These are phyloP conservation scores for Aspergillus viridinutans DNA, from an alignment of 2,329 filamentous ascomycete species.

Conservation along the genomic window DNA sequence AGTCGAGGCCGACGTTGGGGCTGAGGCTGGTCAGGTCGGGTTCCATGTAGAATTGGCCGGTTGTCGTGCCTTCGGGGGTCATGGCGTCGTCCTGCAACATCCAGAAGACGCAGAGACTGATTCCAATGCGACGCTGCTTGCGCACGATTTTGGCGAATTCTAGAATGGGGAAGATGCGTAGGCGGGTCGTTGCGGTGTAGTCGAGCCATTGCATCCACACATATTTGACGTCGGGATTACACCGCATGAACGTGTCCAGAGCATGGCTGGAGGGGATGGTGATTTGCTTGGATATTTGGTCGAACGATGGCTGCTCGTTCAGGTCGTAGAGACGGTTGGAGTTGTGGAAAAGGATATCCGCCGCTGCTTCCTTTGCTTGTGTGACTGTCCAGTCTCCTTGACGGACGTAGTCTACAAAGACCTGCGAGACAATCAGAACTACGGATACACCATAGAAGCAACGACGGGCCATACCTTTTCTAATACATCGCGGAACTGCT, in stretches of 20 bases:
- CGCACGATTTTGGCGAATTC: slow-evolving; percentile 49
- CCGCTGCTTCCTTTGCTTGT: slow-evolving; percentile 61
- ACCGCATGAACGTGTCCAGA: slow-evolving; percentile 47
- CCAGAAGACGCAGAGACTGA: slow-evolving; percentile 62
- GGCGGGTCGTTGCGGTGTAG: slow-evolving; percentile 65
- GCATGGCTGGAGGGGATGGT: slow-evolving; percentile 13
- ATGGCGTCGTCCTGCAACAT: slow-evolving; percentile 64
- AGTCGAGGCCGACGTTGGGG: slow-evolving; percentile 52
- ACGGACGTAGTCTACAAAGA: slow-evolving; percentile 64
- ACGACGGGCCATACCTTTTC: slow-evolving; percentile 51
- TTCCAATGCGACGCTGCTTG: slow-evolving; percentile 50
- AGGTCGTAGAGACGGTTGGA: slow-evolving; percentile 71
- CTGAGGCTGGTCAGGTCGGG: slow-evolving; percentile 63
- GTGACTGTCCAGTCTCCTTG: slow-evolving; percentile 56
- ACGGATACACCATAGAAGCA: background rate
- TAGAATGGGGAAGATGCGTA: slow-evolving; percentile 63
- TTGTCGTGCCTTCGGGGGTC: slow-evolving; percentile 50
- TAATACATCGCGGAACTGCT: slow-evolving; percentile 67
- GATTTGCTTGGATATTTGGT: slow-evolving; percentile 2
- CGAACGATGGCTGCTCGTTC: slow-evolving; percentile 31
- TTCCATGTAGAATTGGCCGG: slow-evolving; percentile 63
- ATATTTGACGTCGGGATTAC: slow-evolving; percentile 56
- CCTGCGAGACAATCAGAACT: slow-evolving; percentile 34
- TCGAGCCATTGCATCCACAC: slow-evolving; percentile 75
- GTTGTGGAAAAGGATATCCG: slow-evolving; percentile 70